Evolutionary conservation across 2,329 filamentous ascomycete species (phyloP), one percentile per base, ranked within the genome.

Genomic region (Epichloe uncinata): DNA sequence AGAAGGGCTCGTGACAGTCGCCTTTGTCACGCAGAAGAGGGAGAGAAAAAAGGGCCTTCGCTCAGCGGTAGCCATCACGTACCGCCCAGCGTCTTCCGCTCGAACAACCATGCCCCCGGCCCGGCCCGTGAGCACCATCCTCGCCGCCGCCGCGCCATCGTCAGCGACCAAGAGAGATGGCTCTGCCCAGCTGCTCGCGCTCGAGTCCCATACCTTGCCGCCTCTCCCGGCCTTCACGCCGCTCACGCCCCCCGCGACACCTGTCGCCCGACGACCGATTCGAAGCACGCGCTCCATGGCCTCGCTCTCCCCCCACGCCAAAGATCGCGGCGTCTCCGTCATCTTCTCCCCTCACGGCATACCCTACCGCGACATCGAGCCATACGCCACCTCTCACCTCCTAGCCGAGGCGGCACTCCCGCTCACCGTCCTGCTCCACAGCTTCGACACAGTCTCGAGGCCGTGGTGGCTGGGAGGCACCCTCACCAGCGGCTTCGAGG

Each of bases 21-120:
- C 82, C 1, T 81, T 80, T 61, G 74, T 87, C 33, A 69, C 76
- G 0, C 77, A 81, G 48, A 79, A 76, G 58, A 64, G 71, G 45
- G 81, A 85, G 57, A 57, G 81, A 4, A 77, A 75, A 7, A 77
- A 76, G 7, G 75, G 77, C 3, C 59, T 84, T 0, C 82, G 85
- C 59, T 78, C 78, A 51, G 83, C 82, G 11, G 74, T 87, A 54
- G 83, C 79, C 13, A 84, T 88, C 56, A 88, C 84, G 1, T 88
- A 87, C 60, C 75, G 76, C 16, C 75, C 82, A 18, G 79, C 82
- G 1, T 57, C 65, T 11, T 61, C 59, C 2, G 52, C 52, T 12
- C 54, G 52, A 2, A 55, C 53, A 2, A 55, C 53, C 35, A 43
- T 52, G 22, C 2, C 13, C 33, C 47, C n/a, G n/a, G n/a, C 49